Base-by-base conservation (phyloP, 805 yeast genomes). In the Candida nanaspora region DNA sequence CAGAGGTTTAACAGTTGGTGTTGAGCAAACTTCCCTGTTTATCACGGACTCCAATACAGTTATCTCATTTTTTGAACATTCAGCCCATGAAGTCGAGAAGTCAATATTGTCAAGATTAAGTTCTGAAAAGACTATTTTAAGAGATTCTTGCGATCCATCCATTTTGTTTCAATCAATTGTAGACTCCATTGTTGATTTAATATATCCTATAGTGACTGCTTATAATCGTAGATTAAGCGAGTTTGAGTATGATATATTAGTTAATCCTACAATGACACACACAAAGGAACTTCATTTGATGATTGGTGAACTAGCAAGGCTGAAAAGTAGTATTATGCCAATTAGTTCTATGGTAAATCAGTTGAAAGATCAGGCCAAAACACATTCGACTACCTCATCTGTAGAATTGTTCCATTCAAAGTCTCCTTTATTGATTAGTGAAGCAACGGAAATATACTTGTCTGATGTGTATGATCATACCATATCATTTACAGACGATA, bases 381-480 rank as follows among this genome's bases (percentile, higher is more conserved):
- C 37, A 15, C 21, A 9, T 13, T 25, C 19, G 13, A 19, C 14
- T 16, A 15, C 10, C 13, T 33, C 40, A n/a, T 35, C 36, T 6
- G n/a, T n/a, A n/a, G n/a, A n/a, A n/a, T n/a, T n/a, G n/a, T n/a
- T n/a, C n/a, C n/a, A n/a, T n/a, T n/a, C n/a, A n/a, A 18, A 32
- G 14, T 18, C 37, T 16, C 22, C 29, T 35, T n/a, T 16, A 5
- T 56, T 61, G 26, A 57, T 74, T 6, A 60, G 76, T 1, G 71
- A 70, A 19, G 52, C 59, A 16, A 69, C 76, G 2, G 69, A 62
- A 14, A 52, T 74, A 9, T 78, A 77, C 48, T 53, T 77, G 33
- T 65, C 72, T 6, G 82, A 78, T 60, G 76, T 78, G 13, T 65
- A 69, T 8, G 83, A 78, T 55, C 83, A 78, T 49, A 64, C 76